Base-by-base conservation (phyloP, 306 rosid species). In the Cucumis cinereus region DNA sequence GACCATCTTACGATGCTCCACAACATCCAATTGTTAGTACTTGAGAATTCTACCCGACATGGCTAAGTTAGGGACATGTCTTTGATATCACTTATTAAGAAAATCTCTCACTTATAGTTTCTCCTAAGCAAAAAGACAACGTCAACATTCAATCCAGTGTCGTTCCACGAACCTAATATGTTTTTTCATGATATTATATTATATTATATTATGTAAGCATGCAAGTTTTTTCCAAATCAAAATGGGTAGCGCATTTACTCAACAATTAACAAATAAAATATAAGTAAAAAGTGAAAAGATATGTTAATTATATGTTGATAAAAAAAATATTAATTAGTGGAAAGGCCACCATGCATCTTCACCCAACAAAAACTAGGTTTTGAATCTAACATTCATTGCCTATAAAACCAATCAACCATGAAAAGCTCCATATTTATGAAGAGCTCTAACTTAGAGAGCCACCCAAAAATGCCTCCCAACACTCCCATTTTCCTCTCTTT, bases 381-480 rank as follows among this genome's bases (percentile, higher is more conserved):
- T 10, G 7, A 10, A 69, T 45, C 36, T 49, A 14, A 69, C 22
- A 23, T 43, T 45, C 74, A 22, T 14, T 23, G 33, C 74, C 74
- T 69, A 69, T 69, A 69, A 69, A 69, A 69, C 36, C 74, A 70
- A 45, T 13, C 3, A 70, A 16, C 36, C 55, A 41, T 43, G 54
- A 20, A 22, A 11, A n/a, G 7, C n/a, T n/a, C 3, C 73, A 40
- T 11, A 22, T 22, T 40, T 41, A 67, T 41, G 33, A 67, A 55
- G 15, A 56, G 3, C 61, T 56, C 4, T 6, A 55, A 55, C 12
- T 56, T 3, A 59, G 64, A 59, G 66, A 61, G 12, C 19, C 12
- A 61, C 15, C 47, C 0, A n/a, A n/a, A 67, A 41, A 89, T 80
- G 87, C 69, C 67, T 66, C 79, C 43, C 28, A 86, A 52, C 56